A percentile compares a stretch with the other conserved stretches of the same genome.
phyloP scores from a whole-genome alignment of 139 green algal genomes.

The Chlorokybus atmophyticus region DNA sequence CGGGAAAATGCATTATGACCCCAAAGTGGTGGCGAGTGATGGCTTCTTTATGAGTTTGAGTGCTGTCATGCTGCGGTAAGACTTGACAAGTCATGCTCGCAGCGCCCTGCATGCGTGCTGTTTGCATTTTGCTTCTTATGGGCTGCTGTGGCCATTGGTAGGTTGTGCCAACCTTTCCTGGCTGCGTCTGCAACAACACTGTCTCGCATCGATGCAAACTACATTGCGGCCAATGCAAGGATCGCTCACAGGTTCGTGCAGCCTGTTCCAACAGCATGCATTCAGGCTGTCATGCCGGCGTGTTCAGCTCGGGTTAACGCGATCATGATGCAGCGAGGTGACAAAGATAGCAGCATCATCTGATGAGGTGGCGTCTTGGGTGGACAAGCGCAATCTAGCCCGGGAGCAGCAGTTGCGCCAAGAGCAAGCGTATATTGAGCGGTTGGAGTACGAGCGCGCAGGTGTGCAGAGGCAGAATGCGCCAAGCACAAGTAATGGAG shows the following conservation, averaged over 20 bases:
- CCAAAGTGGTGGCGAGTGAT: constrained; percentile 26
- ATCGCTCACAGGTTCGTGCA: no score
- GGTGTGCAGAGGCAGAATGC: not conserved
- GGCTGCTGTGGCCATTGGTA: no score
- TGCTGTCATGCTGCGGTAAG: constrained; percentile 37
- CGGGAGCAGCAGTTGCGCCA: constrained; percentile 11
- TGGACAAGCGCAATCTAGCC: constrained; percentile 28
- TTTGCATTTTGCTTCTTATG: no score
- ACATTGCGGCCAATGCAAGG: constrained; percentile 19
- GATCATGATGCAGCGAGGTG: constrained; percentile 11
- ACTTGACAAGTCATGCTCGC: no score
- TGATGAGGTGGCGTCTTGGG: constrained; percentile 33
- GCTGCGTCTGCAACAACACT: constrained; percentile 42
- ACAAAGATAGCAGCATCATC: constrained; percentile 26
- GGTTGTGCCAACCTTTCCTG: constrained; percentile 74
- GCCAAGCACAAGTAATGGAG: no score
- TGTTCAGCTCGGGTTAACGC: no score
- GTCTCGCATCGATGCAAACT: constrained; percentile 32
- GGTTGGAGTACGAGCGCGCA: constrained; percentile 10
- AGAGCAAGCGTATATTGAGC: not conserved
- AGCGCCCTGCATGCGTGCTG: no score
- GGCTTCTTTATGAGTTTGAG: constrained; percentile 74
- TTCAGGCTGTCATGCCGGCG: no score
- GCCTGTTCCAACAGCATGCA: no score
- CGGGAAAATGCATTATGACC: constrained; percentile 8